These are phyloP conservation scores for Diaporthe sp. DNA, from an alignment of 2,329 filamentous ascomycete genomes.

Conservation along the genomic window DNA sequence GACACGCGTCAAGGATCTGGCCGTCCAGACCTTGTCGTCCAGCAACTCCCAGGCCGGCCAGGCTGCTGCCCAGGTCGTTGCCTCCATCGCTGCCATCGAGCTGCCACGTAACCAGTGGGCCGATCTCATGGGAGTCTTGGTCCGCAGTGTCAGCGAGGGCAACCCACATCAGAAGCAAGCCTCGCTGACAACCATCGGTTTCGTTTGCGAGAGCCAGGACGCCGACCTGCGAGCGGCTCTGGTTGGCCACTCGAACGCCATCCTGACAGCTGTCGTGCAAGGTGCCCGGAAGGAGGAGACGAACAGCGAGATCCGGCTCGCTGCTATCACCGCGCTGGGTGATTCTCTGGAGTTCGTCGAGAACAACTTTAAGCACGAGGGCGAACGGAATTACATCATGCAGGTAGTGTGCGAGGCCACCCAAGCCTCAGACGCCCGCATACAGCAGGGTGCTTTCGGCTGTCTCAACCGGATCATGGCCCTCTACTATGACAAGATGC, in stretches of 20 bases:
- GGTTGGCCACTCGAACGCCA: constrained; percentile 93
- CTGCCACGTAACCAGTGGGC: constrained; percentile 93
- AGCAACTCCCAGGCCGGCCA: constrained; percentile 86
- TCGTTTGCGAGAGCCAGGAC: constrained; percentile 97
- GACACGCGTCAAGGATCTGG: constrained; percentile 87
- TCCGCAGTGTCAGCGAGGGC: constrained; percentile 92
- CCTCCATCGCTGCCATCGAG: constrained; percentile 94
- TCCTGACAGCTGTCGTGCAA: constrained; percentile 97
- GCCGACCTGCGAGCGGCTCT: constrained; percentile 85
- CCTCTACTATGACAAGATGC: constrained; percentile 99
- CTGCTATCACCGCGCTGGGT: constrained; percentile 92
- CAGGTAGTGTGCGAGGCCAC: constrained; percentile 99
- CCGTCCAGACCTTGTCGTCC: constrained; percentile 88
- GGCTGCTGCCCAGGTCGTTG: constrained; percentile 94
- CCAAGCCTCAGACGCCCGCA: constrained; percentile 89
- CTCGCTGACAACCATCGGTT: constrained; percentile 96
- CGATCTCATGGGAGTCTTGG: constrained; percentile 88
- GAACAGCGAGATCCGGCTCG: constrained; percentile 90
- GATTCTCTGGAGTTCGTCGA: constrained; percentile 98
- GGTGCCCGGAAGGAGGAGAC: constrained; percentile 96
- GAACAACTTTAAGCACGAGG: constrained; percentile 99
- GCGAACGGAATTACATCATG: constrained; percentile 99
- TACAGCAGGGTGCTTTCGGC: constrained; percentile 96
- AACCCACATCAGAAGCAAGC: constrained; percentile 92
- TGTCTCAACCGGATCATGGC: constrained; percentile 99